phyloP scores from a whole-genome alignment of 306 rosid species.

The Prunus padus region DNA sequence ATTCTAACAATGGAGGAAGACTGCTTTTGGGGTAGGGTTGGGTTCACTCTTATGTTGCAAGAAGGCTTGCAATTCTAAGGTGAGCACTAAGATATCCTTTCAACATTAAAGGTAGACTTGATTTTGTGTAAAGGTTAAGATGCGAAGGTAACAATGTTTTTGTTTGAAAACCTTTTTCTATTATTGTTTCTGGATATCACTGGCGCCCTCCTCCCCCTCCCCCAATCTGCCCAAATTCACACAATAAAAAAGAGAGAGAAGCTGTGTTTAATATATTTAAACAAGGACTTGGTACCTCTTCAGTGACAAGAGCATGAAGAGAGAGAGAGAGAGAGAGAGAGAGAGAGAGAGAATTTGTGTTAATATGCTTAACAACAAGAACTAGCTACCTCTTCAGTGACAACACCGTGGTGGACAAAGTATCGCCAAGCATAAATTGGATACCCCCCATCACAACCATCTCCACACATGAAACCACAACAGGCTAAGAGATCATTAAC shows the following conservation, averaged over 20 bases:
- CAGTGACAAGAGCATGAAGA: too few relatives aligned
- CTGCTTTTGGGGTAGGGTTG: not conserved
- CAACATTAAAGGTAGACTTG: not conserved
- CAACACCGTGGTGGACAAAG: constrained; percentile 77
- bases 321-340: too few relatives aligned
- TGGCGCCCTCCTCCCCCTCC: not conserved
- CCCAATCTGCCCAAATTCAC: not conserved
- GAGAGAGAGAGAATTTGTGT: not conserved
- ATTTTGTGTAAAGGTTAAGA: not conserved
- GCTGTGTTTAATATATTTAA: too few relatives aligned
- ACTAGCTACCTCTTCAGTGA: constrained; percentile 78
- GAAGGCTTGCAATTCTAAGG: not conserved
- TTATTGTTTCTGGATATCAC: not conserved
- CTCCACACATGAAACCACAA: constrained; percentile 91
- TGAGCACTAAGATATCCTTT: constrained; percentile 1
- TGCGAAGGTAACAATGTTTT: not conserved
- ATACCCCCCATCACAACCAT: constrained; percentile 87
- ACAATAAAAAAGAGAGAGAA: not conserved
- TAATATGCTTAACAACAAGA: not conserved
- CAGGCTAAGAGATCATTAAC: constrained; percentile 89
- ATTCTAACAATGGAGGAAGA: not conserved
- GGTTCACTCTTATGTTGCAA: not conserved
- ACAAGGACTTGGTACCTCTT: too few relatives aligned
- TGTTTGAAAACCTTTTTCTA: not conserved
- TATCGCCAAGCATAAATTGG: constrained; percentile 81